A percentile compares a stretch with the other conserved stretches of the same genome.
phyloP scores from a whole-genome alignment of 345 rosid genomes.

The Eucalyptus cloeziana region DNA sequence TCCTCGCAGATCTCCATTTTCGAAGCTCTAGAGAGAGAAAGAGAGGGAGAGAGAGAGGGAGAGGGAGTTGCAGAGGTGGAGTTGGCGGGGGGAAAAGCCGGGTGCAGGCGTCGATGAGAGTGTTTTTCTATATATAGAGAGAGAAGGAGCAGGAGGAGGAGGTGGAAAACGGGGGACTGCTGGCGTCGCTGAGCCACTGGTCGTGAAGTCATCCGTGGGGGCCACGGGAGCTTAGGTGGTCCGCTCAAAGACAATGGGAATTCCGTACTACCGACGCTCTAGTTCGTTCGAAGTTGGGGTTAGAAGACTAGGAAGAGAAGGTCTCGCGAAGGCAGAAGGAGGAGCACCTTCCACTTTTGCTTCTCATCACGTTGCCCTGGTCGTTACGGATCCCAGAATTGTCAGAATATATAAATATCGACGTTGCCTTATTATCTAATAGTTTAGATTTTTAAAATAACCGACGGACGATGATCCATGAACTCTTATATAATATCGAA shows the following conservation, averaged over 20 bases:
- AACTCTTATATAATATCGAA: not conserved
- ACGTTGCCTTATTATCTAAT: not conserved
- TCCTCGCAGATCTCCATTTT: not conserved
- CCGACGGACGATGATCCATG: accelerated
- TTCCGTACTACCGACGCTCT: not conserved
- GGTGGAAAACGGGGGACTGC: not conserved
- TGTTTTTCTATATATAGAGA: not conserved
- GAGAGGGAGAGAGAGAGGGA: not conserved
- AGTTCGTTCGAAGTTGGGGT: too few relatives aligned
- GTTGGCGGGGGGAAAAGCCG: too few relatives aligned
- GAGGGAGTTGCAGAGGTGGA: not conserved
- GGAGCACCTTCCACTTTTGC: not conserved
- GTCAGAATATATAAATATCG: not conserved
- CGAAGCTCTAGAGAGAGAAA: not conserved
- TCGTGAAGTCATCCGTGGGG: not conserved
- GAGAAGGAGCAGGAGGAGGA: too few relatives aligned
- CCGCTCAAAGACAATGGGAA: not conserved
- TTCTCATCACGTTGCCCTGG: not conserved
- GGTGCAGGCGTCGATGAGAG: too few relatives aligned
- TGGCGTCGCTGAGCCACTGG: not conserved
- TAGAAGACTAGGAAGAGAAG: too few relatives aligned
- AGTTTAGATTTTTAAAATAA: too few relatives aligned
- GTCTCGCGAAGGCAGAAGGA: not conserved
- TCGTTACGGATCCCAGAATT: not conserved
- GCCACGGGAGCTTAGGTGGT: not conserved